A percentile compares a stretch with the other conserved stretches of the same genome.
These are phyloP conservation scores for Priceomyces medius DNA, from an alignment of 805 yeast species.

Conservation along the genomic window DNA sequence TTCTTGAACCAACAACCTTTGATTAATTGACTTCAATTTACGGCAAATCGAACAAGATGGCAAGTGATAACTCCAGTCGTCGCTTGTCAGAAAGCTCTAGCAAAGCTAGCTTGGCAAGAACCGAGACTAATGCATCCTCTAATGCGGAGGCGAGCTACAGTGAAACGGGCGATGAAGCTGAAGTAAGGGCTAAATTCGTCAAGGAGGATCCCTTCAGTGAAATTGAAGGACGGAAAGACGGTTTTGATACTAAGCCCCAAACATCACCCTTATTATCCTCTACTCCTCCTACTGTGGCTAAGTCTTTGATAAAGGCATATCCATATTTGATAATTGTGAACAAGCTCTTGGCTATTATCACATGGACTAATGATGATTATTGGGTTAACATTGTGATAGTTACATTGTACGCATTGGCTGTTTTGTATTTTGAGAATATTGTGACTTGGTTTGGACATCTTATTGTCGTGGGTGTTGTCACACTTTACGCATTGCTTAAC, in stretches of 20 bases:
- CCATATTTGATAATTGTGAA: constrained; percentile 80
- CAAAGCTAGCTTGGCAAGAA: neutral
- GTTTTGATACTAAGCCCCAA: constrained; percentile 31
- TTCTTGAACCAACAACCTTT: neutral
- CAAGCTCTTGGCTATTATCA: constrained; percentile 64
- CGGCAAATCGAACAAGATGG: neutral
- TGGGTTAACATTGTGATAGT: constrained; percentile 71
- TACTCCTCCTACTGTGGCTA: constrained; percentile 89
- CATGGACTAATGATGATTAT: constrained; percentile 88
- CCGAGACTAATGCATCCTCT: neutral
- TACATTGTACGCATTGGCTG: constrained; percentile 52
- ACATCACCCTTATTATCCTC: constrained; percentile 82
- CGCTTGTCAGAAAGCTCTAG: neutral
- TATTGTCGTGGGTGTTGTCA: constrained; percentile 58
- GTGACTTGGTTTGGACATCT: constrained; percentile 83
- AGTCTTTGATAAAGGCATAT: constrained; percentile 76
- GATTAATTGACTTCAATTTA: neutral
- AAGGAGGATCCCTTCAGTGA: constrained; percentile 8
- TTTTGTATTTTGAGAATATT: constrained; percentile 76
- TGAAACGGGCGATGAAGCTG: constrained; percentile 12
- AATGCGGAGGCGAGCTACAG: constrained; percentile 5
- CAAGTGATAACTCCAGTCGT: neutral
- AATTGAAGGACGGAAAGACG: constrained; percentile 1
- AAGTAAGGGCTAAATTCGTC: constrained; percentile 31
- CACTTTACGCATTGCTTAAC: constrained; percentile 60